These are phyloP conservation scores for Ophiostoma piceae DNA, from an alignment of 2,329 filamentous ascomycete species.

Conservation along the genomic window DNA sequence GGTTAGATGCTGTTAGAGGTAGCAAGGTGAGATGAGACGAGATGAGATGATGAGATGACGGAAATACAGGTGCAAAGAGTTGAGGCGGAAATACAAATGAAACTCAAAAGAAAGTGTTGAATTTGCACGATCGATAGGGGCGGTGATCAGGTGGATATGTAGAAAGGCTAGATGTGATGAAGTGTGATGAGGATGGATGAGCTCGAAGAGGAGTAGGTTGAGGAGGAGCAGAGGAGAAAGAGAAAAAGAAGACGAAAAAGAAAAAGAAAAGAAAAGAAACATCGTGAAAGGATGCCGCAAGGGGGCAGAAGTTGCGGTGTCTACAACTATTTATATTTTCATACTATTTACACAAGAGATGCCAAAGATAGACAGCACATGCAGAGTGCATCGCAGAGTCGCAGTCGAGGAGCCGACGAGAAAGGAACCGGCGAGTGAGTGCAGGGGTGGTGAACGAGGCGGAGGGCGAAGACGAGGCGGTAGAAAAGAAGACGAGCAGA, in stretches of 20 bases:
- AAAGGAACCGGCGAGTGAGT: not conserved
- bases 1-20: not conserved
- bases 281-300: not conserved
- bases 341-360: not conserved
- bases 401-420: not conserved
- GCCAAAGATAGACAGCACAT: not conserved
- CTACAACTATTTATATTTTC: not conserved
- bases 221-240: not conserved
- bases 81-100: not conserved
- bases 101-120: not conserved
- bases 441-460: not conserved
- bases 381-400: not conserved
- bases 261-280: not conserved
- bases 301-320: not conserved
- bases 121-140: not conserved
- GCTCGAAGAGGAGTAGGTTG: not conserved
- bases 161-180: conserved; percentile 3
- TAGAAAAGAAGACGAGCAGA: not conserved
- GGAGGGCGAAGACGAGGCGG: not conserved
- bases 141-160: conserved; percentile 5
- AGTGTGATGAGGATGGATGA: not conserved
- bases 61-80: not conserved
- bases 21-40: not conserved
- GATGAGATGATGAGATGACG: not conserved
- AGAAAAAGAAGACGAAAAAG: not conserved